Evolutionary conservation across 805 yeast species (phyloP), one percentile per base, ranked within the genome.

Genomic region (Wickerhamiella cacticola): DNA sequence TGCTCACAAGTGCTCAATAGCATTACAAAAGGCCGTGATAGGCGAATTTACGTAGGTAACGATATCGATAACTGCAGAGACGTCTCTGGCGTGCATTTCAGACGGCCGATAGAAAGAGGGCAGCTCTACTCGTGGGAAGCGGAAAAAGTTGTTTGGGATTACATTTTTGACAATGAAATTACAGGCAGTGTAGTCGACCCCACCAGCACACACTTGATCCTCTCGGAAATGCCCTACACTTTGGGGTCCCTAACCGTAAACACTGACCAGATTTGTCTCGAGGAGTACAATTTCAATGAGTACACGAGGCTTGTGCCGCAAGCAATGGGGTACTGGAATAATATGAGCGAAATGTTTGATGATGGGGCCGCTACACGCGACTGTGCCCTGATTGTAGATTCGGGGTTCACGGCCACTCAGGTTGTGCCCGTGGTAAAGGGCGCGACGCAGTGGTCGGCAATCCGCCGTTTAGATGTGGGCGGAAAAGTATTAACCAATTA

Each of bases 251-350:
- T 89, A 26, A 82, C 94, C 31, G 78, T 78, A 55, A 82, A 82
- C 62, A 81, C 85, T 13, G 97, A 92, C 61, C 95, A 87, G 64
- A 82, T 92, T 0, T 74, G 92, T 0, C 89, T 94, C 66, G 99
- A 92, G 63, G 97, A 92, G 59, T 92, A 80, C 59, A 94, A 85
- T 2, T 82, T 92, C 58, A 71, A 71, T 12, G 73, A 77, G 26
- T 73, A 83, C 50, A 82, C 79, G 53, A 70, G 94, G 50, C 74
- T 83, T 19, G 75, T 82, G 0, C 71, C 68, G 0, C 60, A 56
- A 1, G 52, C 59, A 8, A 49, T 60, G 49, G 71, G 76, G 2
- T 87, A 88, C 1, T 83, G 86, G 79, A 68, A 71, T 45, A 65
- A 66, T 42, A 56, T 63, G 46, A 63, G 59, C 23, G 33, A 49